A percentile compares a stretch with the other conserved stretches of the same genome.
Conservation (phyloP, 2,329 filamentous ascomycete genomes). For the Botrytis fabae region DNA sequence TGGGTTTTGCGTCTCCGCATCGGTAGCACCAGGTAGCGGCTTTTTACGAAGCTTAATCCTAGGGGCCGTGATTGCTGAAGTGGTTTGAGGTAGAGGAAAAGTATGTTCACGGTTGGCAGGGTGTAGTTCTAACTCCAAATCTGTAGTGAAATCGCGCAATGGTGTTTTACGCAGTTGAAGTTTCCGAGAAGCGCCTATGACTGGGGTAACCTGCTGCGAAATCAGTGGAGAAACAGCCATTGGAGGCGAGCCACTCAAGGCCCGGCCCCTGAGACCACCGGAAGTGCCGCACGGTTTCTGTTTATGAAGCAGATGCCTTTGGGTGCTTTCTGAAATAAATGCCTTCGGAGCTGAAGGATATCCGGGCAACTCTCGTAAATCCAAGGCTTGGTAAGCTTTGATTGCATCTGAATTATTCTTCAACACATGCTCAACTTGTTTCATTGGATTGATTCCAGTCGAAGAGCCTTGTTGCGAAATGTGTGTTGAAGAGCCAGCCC, state of each 20-base stretch:
- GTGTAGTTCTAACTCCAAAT: background rate
- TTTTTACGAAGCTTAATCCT: conserved; percentile 4
- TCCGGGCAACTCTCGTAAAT: conserved; percentile 9
- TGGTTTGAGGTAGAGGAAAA: background rate
- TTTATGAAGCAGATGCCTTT: background rate
- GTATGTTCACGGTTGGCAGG: background rate
- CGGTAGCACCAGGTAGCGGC: background rate
- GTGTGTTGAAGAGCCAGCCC: background rate
- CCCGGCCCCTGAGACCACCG: background rate
- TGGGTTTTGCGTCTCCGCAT: background rate
- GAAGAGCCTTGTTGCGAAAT: background rate
- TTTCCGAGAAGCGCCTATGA: background rate
- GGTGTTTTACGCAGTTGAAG: background rate
- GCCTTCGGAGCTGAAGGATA: background rate
- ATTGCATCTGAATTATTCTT: background rate
- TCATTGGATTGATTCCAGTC: background rate
- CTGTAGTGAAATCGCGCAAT: background rate
- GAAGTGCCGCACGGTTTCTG: background rate
- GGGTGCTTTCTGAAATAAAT: background rate
- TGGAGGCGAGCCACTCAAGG: background rate
- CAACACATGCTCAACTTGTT: background rate
- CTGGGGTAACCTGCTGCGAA: background rate
- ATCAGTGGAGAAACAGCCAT: background rate
- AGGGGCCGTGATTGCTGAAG: background rate
- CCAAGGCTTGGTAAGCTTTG: conserved; percentile 4